phyloP scores from a whole-genome alignment of 805 yeast genomes.

The Saturnispora halmiae region DNA sequence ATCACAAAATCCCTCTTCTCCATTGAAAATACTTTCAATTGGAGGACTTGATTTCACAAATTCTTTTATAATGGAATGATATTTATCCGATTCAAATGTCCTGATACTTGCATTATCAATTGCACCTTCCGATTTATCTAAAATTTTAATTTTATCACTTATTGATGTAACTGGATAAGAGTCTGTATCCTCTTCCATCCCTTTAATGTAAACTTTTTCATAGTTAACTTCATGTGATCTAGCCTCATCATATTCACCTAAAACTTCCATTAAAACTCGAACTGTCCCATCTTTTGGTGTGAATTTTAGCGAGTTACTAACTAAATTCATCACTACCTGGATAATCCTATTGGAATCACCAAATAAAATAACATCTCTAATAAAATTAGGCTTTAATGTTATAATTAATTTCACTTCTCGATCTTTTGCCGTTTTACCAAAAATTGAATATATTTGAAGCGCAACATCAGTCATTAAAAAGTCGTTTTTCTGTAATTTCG shows the following conservation, averaged over 20 bases:
- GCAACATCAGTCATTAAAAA: constrained; percentile 76
- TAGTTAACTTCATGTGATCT: constrained; percentile 35
- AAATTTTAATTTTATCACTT: not conserved
- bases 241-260: constrained; percentile 62
- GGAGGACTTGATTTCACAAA: constrained; percentile 26
- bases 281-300: constrained; percentile 87
- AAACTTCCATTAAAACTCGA: constrained; percentile 47
- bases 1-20: constrained; percentile 13
- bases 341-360: constrained; percentile 89
- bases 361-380: constrained; percentile 55
- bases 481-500: constrained; percentile 74
- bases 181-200: constrained; percentile 12
- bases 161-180: constrained; percentile 10
- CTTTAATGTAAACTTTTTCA: constrained; percentile 38
- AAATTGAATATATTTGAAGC: constrained; percentile 76
- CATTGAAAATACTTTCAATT: constrained; percentile 16
- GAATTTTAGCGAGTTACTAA: constrained; percentile 83
- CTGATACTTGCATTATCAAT: constrained; percentile 16
- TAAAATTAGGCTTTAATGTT: constrained; percentile 49
- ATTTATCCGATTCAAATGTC: constrained; percentile 26
- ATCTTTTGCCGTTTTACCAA: constrained; percentile 68
- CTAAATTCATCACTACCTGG: constrained; percentile 87
- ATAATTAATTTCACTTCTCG: constrained; percentile 63
- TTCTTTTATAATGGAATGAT: constrained; percentile 36
- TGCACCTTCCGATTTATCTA: not conserved